Evolutionary conservation across 208 protist genomes (phyloP).

Genomic region (Leptomonas pyrrhocoris): DNA sequence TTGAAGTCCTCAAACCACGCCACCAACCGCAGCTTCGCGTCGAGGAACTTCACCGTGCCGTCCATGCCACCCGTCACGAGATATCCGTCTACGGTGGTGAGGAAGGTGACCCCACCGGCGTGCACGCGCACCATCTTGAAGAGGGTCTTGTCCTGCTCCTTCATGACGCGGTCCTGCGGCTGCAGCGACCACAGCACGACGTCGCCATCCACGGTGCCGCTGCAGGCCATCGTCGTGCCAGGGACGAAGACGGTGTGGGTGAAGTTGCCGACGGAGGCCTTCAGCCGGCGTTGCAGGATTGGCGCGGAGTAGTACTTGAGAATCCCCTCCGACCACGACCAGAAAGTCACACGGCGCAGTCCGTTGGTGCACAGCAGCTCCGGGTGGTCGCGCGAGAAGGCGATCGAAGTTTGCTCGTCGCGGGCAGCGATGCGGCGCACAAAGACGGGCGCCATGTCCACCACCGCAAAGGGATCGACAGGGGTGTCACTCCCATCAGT

Average conservation of each 20-base stretch:
- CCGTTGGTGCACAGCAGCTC: constrained; percentile 92
- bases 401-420: constrained; percentile 88
- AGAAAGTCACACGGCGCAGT: constrained; percentile 90
- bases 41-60: constrained; percentile 95
- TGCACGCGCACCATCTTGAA: constrained; percentile 94
- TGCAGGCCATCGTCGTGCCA: constrained; percentile 84
- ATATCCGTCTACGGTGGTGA: constrained; percentile 74
- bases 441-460: constrained; percentile 59
- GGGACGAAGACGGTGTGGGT: constrained; percentile 91
- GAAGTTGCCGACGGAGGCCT: constrained; percentile 88
- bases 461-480: not conserved
- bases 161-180: constrained; percentile 74
- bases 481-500: too few species aligned
- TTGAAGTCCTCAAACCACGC: constrained; percentile 97
- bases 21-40: constrained; percentile 92
- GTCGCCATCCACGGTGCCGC: constrained; percentile 93
- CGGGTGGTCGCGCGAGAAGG: constrained; percentile 80
- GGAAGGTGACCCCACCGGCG: constrained; percentile 75
- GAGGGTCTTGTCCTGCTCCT: constrained; percentile 89
- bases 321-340: constrained; percentile 77
- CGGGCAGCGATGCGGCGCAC: constrained; percentile 73
- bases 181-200: constrained; percentile 91
- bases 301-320: constrained; percentile 92
- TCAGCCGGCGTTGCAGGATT: constrained; percentile 59
- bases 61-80: constrained; percentile 95